Percentiles rank a stretch among this genome's conserved stretches.
Conservation (phyloP, 164 flowering plant species). For the Stephania japonica region DNA sequence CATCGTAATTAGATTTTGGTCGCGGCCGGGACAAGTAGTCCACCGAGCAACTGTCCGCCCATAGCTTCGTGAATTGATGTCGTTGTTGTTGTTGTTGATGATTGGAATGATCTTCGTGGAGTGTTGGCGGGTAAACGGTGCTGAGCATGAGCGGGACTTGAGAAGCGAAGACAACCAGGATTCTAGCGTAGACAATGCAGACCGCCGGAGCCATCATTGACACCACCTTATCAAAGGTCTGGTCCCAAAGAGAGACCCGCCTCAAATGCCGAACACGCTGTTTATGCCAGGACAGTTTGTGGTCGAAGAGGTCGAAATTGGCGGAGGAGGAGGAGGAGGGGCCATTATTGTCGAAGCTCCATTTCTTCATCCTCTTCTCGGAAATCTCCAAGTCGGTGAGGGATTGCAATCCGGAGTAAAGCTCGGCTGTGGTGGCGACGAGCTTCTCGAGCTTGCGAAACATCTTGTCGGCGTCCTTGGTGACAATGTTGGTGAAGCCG, state of each 20-base stretch:
- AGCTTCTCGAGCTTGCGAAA: constrained; percentile 52
- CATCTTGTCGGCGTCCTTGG: constrained; percentile 24
- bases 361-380: constrained; percentile 37
- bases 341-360: constrained; percentile 22
- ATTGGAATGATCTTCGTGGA: too few species aligned
- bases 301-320: constrained; percentile 32
- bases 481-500: constrained; percentile 29
- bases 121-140: background rate
- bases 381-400: constrained; percentile 50
- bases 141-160: constrained; percentile 12
- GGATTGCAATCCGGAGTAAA: constrained; percentile 34
- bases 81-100: too few species aligned
- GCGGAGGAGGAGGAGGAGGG: too few species aligned
- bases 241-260: constrained; percentile 54
- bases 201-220: constrained; percentile 43
- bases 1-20: background rate
- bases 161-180: constrained; percentile 47
- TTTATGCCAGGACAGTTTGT: constrained; percentile 39
- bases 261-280: constrained; percentile 37
- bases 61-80: background rate
- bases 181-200: constrained; percentile 42
- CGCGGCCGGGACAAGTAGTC: background rate
- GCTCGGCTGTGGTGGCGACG: constrained; percentile 32
- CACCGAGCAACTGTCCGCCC: background rate
- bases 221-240: constrained; percentile 47